Evolutionary conservation across 345 rosid genomes (phyloP), one percentile per base, ranked within the genome.

Genomic region (Combretum micranthum): DNA sequence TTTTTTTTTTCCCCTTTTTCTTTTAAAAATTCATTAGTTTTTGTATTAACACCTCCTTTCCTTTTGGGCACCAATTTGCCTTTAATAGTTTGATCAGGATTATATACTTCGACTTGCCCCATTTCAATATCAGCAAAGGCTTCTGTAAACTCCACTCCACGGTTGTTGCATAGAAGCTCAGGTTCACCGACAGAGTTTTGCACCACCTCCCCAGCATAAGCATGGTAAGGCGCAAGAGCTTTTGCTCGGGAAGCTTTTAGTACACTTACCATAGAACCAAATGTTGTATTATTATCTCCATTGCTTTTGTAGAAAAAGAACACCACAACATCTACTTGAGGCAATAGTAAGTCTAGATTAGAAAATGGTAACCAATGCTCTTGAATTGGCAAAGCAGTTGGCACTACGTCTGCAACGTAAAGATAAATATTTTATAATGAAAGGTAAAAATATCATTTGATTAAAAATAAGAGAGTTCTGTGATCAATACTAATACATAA

Each of bases 281-380:
- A 71, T 25, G 69, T n/a, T 71, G 66, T 37, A 70, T 42, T n/a
- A n/a, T 64, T 46, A n/a, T 53, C 20, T 10, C 47, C 46, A 16
- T 2, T 37, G 13, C 4, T 37, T 19, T 14, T n/a, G 77, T 82
- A 89, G 59, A 80, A 89, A 26, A 82, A 86, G 77, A 88, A 79
- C 50, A 85, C 77, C 19, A 73, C 67, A 16, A 87, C 81, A 18
- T 85, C 64, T 13, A 87, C 1, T 0, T 87, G 84, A 56, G 97
- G 97, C 26, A 90, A 74, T 39, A 87, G 80, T 66, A 90, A 66
- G 80, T 90, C 97, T 3, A 90, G 84, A 82, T 87, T 90, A 18
- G 97, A 87, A 56, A 80, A 72, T 7, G 91, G 96, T 43, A 90
- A 78, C 94, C 96, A 81, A 47, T 85, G 96, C 52, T 82, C 76